phyloP scores from a whole-genome alignment of 1,284 basidiomycete species.

The Ustilago shanxiensis region DNA sequence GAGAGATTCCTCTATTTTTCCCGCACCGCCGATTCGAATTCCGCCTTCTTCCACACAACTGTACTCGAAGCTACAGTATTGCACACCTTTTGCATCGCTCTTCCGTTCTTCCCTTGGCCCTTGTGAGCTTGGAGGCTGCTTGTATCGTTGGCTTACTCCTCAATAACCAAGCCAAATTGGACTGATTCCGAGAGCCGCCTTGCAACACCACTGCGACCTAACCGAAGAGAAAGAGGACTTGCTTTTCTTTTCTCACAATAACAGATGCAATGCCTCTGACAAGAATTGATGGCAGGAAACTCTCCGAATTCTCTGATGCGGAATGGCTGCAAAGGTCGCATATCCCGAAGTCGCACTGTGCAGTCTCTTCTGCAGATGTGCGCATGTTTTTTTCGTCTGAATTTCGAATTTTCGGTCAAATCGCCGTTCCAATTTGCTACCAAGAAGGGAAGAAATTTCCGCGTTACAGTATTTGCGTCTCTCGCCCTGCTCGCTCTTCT shows the following conservation, averaged over 20 bases:
- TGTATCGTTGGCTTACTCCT: too few relatives aligned
- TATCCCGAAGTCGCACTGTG: constrained; percentile 2
- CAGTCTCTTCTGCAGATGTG: background rate
- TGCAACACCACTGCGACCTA: too few relatives aligned
- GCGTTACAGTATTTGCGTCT: background rate
- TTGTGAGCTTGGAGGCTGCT: too few relatives aligned
- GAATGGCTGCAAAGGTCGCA: constrained; percentile 6
- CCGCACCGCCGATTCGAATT: constrained; percentile 30
- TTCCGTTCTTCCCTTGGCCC: background rate
- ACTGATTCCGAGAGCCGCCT: too few relatives aligned
- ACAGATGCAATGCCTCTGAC: background rate
- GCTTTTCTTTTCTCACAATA: background rate
- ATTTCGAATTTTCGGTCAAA: constrained; percentile 24
- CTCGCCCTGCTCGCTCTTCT: background rate
- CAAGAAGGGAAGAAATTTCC: constrained; percentile 1
- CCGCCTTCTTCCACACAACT: constrained; percentile 5
- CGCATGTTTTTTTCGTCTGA: background rate
- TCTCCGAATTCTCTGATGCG: constrained; percentile 1
- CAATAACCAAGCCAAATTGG: too few relatives aligned
- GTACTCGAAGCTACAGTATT: too few relatives aligned
- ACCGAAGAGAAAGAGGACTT: too few relatives aligned
- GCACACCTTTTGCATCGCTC: background rate
- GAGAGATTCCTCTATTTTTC: background rate
- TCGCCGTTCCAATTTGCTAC: background rate
- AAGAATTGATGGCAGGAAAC: constrained; percentile 15